phyloP scores from a whole-genome alignment of 805 yeast genomes.

The Yarrowia sp. region DNA sequence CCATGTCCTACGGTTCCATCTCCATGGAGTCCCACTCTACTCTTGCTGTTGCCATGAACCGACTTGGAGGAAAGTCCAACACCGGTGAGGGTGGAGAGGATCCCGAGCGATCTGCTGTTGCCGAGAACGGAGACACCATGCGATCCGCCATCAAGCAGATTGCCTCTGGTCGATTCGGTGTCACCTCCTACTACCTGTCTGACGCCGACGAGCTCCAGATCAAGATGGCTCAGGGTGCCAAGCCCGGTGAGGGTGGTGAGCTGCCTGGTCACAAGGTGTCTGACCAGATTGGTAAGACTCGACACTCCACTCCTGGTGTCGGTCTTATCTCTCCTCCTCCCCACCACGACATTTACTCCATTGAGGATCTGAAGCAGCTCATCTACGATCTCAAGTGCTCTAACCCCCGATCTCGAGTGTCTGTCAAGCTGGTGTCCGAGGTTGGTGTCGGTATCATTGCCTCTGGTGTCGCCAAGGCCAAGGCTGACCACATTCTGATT shows the following conservation, averaged over 20 bases:
- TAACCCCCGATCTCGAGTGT: conserved; percentile 95
- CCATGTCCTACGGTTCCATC: conserved; percentile 98
- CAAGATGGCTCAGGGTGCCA: conserved; percentile 99
- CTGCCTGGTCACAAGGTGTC: conserved; percentile 94
- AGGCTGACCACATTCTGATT: conserved; percentile 93
- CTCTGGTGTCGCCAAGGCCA: conserved; percentile 98
- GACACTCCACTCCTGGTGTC: conserved; percentile 96
- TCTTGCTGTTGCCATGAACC: conserved; percentile 96
- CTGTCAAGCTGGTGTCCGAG: conserved; percentile 95
- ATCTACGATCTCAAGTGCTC: conserved; percentile 96
- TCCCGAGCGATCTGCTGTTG: conserved; percentile 81
- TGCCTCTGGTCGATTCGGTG: conserved; percentile 98
- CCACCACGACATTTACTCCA: conserved; percentile 97
- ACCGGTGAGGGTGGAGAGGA: conserved; percentile 99
- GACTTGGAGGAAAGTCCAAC: conserved; percentile 96
- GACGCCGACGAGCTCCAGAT: conserved; percentile 98
- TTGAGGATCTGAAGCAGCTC: conserved; percentile 96
- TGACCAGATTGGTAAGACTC: conserved; percentile 84
- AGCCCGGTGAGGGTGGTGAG: conserved; percentile 99
- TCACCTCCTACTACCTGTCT: conserved; percentile 88
- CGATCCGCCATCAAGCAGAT: conserved; percentile 98
- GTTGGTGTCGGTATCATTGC: conserved; percentile 99
- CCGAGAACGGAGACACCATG: conserved; percentile 94
- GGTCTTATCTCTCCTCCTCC: conserved; percentile 98
- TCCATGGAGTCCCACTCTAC: conserved; percentile 99